A percentile compares a stretch with the other conserved stretches of the same genome.
These are phyloP conservation scores for Clonostachys byssicola DNA, from an alignment of 2,329 filamentous ascomycete species.

Conservation along the genomic window DNA sequence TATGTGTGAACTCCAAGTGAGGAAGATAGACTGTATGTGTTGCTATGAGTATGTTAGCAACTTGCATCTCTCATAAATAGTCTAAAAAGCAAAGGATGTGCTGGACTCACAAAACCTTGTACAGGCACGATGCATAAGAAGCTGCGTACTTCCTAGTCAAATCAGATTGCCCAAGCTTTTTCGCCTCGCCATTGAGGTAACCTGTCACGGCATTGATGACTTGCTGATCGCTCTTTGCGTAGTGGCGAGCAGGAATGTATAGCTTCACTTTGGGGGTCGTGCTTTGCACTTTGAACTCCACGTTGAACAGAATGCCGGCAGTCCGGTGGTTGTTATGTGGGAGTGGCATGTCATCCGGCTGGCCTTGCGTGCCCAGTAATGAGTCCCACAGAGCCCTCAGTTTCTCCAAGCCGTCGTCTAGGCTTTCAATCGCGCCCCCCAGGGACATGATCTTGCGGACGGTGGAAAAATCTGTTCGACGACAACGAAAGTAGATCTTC, in stretches of 20 bases:
- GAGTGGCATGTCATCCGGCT: constrained; percentile 7
- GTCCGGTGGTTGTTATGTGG: constrained; percentile 18
- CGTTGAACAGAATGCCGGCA: constrained; percentile 23
- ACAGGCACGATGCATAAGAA: neutral
- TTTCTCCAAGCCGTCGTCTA: constrained; percentile 7
- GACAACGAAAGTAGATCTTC: constrained; percentile 27
- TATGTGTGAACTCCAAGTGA: neutral
- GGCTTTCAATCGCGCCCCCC: constrained; percentile 6
- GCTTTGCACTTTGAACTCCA: constrained; percentile 16
- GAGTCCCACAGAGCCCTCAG: constrained; percentile 11
- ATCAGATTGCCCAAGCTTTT: neutral
- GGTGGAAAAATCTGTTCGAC: constrained; percentile 18
- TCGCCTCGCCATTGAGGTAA: neutral
- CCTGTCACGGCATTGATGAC: neutral
- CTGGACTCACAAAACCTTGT: neutral
- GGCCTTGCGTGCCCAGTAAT: constrained; percentile 4
- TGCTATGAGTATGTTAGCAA: neutral
- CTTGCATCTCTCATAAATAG: neutral
- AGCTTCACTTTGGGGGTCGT: constrained; percentile 17
- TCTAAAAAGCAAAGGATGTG: no score
- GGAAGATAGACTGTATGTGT: constrained; percentile 39
- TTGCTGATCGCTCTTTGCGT: constrained; percentile 11
- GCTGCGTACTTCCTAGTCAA: neutral
- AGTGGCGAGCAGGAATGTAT: constrained; percentile 28
- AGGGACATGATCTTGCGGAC: constrained; percentile 17